Evolutionary conservation across 257 asterid species (phyloP).

Genomic region (Jasminum sambac): DNA sequence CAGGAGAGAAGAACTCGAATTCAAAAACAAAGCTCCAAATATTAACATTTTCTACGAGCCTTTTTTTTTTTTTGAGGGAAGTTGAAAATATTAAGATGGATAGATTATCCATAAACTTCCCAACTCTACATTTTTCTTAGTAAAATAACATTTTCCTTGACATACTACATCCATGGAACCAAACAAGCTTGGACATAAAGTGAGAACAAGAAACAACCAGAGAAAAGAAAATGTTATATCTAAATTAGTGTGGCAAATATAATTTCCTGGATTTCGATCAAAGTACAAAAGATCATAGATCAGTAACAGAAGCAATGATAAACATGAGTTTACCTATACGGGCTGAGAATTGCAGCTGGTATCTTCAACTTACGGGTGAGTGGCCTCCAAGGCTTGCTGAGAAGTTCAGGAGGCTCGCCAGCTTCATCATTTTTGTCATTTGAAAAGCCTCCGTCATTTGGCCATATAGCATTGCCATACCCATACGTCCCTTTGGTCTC

Average conservation of each 20-base stretch:
- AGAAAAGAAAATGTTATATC: background rate
- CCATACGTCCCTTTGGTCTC: constrained; percentile 27
- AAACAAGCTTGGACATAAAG: background rate
- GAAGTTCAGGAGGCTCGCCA: constrained; percentile 18
- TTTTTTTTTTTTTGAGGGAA: too few species aligned
- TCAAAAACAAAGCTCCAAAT: background rate
- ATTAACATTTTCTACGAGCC: too few species aligned
- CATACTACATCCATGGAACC: background rate
- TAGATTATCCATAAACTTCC: background rate
- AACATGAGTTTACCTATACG: constrained; percentile 8
- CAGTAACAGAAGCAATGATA: background rate
- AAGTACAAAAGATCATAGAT: background rate
- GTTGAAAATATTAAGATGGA: too few species aligned
- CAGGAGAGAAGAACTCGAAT: background rate
- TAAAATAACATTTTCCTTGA: background rate
- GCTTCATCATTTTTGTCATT: background rate
- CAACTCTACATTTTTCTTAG: background rate
- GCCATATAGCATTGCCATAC: constrained; percentile 25
- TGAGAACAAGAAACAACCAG: background rate
- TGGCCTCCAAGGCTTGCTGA: constrained; percentile 26
- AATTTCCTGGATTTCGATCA: background rate
- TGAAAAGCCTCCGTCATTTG: constrained; percentile 14
- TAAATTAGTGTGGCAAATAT: background rate
- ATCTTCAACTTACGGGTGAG: constrained; percentile 20
- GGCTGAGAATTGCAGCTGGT: constrained; percentile 19